Evolutionary conservation across 768 basidiomycete genomes (phyloP).

Genomic region (Trametes gibbosa): DNA sequence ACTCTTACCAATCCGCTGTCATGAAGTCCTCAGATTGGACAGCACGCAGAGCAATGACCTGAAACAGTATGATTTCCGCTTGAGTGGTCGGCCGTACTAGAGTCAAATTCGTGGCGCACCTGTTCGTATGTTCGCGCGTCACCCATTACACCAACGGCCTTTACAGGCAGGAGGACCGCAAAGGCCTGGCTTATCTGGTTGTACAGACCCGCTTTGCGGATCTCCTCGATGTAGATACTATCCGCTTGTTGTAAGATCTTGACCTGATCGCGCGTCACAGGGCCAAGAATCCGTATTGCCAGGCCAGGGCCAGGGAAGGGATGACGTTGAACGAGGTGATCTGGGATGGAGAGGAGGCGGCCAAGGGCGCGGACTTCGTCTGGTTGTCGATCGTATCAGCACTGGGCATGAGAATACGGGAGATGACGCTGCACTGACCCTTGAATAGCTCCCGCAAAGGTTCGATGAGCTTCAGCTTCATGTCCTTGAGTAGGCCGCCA

Average conservation of each 20-base stretch:
- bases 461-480: conserved; percentile 99
- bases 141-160: conserved; percentile 97
- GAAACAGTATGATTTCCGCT: neutral
- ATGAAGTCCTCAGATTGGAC: conserved; percentile 99
- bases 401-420: conserved; percentile 10
- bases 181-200: conserved; percentile 95
- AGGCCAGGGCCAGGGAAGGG: conserved; percentile 99
- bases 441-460: conserved; percentile 97
- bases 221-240: conserved; percentile 96
- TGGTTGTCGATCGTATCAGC: conserved; percentile 30
- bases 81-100: neutral
- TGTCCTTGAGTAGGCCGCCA: conserved; percentile 91
- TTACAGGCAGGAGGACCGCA: conserved; percentile 92
- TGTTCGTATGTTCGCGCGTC: conserved; percentile 97
- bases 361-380: conserved; percentile 96
- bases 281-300: conserved; percentile 96
- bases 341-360: conserved; percentile 86
- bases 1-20: conserved; percentile 92
- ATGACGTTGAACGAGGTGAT: conserved; percentile 91
- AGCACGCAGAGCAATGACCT: conserved; percentile 93
- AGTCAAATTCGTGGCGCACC: conserved; percentile 35
- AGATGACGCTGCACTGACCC: conserved; percentile 44
- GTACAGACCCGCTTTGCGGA: conserved; percentile 88
- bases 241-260: conserved; percentile 89
- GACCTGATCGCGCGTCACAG: conserved; percentile 92